Evolutionary conservation across 1,139 yeast genomes (phyloP).

Genomic region (Saccharomycopsis phalli): DNA sequence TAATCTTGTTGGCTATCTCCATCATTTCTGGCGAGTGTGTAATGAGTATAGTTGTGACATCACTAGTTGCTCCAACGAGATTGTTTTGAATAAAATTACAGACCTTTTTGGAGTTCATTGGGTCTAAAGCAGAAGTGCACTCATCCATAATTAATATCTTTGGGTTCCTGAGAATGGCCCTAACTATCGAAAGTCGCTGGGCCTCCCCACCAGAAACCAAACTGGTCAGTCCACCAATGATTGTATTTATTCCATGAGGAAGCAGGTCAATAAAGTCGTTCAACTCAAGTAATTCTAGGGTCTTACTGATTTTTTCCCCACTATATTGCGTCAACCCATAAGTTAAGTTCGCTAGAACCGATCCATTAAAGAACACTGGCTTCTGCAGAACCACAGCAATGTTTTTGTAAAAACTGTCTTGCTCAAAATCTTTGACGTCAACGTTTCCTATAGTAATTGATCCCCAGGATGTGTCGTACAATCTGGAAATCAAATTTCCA

Average conservation of each 20-base stretch:
- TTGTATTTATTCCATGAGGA: slow-evolving; percentile 49
- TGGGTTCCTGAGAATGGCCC: slow-evolving; percentile 61
- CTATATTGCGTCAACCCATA: slow-evolving; percentile 42
- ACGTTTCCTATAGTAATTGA: slow-evolving; percentile 32
- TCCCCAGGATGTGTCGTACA: slow-evolving; percentile 36
- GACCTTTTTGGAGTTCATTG: slow-evolving; percentile 39
- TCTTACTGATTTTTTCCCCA: slow-evolving; percentile 33
- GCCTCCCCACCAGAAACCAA: slow-evolving; percentile 74
- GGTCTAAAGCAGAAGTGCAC: slow-evolving; percentile 71
- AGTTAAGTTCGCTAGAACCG: slow-evolving; percentile 54
- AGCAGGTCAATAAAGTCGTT: slow-evolving; percentile 41
- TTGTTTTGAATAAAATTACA: slow-evolving; percentile 34
- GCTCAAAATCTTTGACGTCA: slow-evolving; percentile 39
- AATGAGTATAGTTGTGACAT: slow-evolving; percentile 39
- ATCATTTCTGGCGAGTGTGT: slow-evolving; percentile 57
- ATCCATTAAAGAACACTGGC: slow-evolving; percentile 56
- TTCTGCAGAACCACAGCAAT: slow-evolving; percentile 63
- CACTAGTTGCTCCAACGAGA: slow-evolving; percentile 27
- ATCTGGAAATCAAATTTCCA: slow-evolving; percentile 41
- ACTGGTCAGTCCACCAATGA: slow-evolving; percentile 39
- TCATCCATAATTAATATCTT: slow-evolving; percentile 64
- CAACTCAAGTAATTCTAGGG: slow-evolving; percentile 41
- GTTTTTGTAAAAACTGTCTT: slow-evolving; percentile 41
- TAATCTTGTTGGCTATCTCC: slow-evolving; percentile 36
- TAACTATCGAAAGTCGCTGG: slow-evolving; percentile 66